Conservation (phyloP, 345 rosid genomes). For the Populus nigra region DNA sequence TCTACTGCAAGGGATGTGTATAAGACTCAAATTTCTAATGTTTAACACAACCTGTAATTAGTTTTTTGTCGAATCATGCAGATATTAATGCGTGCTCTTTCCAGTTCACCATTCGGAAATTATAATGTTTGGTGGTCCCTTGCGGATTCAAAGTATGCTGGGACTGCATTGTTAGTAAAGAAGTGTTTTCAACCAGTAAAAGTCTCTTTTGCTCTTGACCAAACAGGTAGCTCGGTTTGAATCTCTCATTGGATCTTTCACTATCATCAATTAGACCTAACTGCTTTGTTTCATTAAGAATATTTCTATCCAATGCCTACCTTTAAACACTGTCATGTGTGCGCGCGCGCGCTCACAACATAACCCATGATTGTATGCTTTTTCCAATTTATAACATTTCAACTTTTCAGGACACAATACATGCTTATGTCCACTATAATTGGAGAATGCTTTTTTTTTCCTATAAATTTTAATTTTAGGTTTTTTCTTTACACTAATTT, state of each 20-base stretch:
- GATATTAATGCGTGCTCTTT: slow-evolving; percentile 76
- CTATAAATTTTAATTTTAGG: neutral
- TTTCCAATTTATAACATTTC: neutral
- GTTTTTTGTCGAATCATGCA: slow-evolving; percentile 34
- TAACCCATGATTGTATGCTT: neutral
- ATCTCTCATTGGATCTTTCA: slow-evolving; percentile 3
- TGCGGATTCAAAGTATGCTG: slow-evolving; percentile 93
- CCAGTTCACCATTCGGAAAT: slow-evolving; percentile 65
- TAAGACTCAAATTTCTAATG: neutral
- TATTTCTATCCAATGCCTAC: no score
- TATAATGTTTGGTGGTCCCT: slow-evolving; percentile 95
- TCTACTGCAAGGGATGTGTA: neutral
- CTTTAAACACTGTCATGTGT: no score
- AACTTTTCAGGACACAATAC: neutral
- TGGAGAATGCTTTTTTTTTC: no score
- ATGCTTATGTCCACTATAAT: neutral
- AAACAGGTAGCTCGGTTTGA: slow-evolving; percentile 47
- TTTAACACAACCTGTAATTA: neutral
- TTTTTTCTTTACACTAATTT: neutral
- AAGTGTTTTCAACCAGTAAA: slow-evolving; percentile 63
- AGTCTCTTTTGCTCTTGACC: slow-evolving; percentile 71
- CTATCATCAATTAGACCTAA: neutral
- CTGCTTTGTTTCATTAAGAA: neutral
- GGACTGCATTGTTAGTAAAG: slow-evolving; percentile 86
- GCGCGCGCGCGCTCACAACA: no score